Base-by-base conservation (phyloP, 371 early-diverging fungal species). In the Gilbertella persicaria region DNA sequence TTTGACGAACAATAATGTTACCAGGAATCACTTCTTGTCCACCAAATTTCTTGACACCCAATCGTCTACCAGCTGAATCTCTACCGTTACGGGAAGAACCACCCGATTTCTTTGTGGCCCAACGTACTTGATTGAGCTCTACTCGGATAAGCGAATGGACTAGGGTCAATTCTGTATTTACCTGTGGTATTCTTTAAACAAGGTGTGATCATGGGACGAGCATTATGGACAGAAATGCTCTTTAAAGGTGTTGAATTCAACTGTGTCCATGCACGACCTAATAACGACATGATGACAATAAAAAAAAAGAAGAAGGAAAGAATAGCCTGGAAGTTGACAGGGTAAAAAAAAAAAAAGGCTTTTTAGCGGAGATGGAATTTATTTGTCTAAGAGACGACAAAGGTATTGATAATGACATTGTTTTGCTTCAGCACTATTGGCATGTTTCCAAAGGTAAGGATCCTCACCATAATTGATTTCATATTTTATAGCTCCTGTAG, bases 1-100 rank as follows among this genome's bases (percentile, higher is more conserved):
- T 80, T 67, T 97, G 98, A 49, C 96, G 86, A 42, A 96, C 84
- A 55, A 97, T 86, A 57, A 97, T 95, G 64, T 93, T 89, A 19
- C 97, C 96, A 4, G 95, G 88, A 41, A 88, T 67, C 14, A 92
- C 92, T 47, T 81, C 74, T 73, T 90, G 80, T 29, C 91, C 91
- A 69, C 89, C 86, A 65, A 88, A 88, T 60, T 88, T 87, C 77
- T 98, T 98, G 55, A 96, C 85, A 16, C 98, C 97, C 30, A 96
- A 84, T 63, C 92, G 85, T 71, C 94, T 90, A 78, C 97, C 96
- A 41, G 93, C 87, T 13, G 97, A 94, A 64, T 95, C 93, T 59
- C 97, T 86, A 30, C 92, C 92, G 82, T 97, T 98, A 62, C 85
- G 87, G 40, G 94, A 86, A 14, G 93, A 90, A 61, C 97, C 97